These are phyloP conservation scores for Leishmania arabica DNA, from an alignment of 208 protist species.

Conservation along the genomic window DNA sequence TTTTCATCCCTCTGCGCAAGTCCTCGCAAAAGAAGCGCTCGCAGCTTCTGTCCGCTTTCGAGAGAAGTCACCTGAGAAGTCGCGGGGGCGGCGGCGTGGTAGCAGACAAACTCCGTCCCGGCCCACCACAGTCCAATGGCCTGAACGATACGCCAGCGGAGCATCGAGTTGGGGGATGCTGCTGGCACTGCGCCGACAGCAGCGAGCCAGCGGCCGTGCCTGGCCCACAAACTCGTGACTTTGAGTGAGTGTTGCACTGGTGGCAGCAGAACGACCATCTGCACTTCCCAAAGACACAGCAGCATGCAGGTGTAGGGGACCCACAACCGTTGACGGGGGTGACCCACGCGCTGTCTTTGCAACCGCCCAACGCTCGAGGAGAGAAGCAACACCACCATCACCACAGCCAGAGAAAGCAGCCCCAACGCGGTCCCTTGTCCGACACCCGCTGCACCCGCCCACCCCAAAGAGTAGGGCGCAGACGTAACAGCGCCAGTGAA, in stretches of 20 bases:
- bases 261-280: neutral
- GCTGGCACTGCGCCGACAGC: conserved; percentile 9
- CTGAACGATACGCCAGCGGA: conserved; percentile 5
- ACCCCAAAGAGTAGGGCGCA: conserved; percentile 20
- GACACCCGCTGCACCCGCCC: conserved; percentile 11
- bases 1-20: conserved; percentile 3
- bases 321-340: conserved; percentile 16
- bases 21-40: neutral
- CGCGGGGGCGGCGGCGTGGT: conserved; percentile 9
- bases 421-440: conserved; percentile 19
- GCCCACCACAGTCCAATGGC: conserved; percentile 32
- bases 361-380: neutral
- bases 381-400: conserved; percentile 5
- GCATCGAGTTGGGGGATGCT: neutral
- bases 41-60: neutral
- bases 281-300: conserved; percentile 20
- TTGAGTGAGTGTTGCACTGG: conserved; percentile 13
- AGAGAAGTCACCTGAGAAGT: neutral
- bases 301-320: conserved; percentile 9
- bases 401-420: conserved; percentile 13
- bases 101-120: conserved; percentile 21
- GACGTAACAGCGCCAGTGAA: conserved; percentile 1
- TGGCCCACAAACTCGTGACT: neutral
- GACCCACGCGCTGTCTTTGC: neutral
- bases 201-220: conserved; percentile 6